phyloP scores from a whole-genome alignment of 345 rosid species.

The Aquilaria yunnanensis region DNA sequence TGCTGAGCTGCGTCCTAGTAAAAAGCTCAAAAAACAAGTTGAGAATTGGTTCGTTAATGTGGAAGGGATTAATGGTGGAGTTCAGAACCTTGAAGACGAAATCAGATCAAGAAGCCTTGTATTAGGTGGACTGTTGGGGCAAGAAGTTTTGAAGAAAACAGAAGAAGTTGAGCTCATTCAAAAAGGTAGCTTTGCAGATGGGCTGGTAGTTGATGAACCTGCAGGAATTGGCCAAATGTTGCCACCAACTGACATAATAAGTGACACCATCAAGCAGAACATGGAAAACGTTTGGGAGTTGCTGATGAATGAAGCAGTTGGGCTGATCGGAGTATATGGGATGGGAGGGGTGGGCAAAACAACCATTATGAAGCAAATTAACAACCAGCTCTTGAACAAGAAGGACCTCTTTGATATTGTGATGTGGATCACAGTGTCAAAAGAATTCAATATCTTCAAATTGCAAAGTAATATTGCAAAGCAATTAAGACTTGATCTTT shows the following conservation, averaged over 20 bases:
- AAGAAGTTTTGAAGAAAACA: background rate
- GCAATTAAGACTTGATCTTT: background rate
- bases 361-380: background rate
- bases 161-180: background rate
- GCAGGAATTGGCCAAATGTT: background rate
- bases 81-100: background rate
- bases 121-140: background rate
- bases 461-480: background rate
- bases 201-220: background rate
- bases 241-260: background rate
- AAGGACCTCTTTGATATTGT: background rate
- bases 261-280: background rate
- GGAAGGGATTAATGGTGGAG: background rate
- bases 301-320: background rate
- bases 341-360: background rate
- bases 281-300: conserved; percentile 3
- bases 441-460: background rate
- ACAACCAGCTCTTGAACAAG: background rate
- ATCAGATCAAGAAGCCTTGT: background rate
- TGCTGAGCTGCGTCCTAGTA: background rate
- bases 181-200: background rate
- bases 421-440: conserved; percentile 6
- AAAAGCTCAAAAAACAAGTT: too few species aligned
- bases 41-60: background rate
- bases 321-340: too few species aligned